These are phyloP conservation scores for Xerophyta viscosa DNA, from an alignment of 106 monocot species.

Conservation along the genomic window DNA sequence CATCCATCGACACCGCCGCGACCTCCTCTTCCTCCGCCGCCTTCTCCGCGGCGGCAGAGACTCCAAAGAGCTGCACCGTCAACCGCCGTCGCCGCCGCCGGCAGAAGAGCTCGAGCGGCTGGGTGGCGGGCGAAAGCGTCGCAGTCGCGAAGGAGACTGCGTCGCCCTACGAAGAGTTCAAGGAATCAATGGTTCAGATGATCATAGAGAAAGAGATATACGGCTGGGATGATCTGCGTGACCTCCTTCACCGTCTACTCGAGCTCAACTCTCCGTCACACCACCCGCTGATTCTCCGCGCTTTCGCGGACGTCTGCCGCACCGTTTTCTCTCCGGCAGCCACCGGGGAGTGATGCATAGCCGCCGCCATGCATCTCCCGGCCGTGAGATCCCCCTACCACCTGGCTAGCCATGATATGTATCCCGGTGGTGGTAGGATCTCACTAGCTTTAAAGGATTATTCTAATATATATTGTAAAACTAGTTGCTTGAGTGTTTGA, in stretches of 20 bases:
- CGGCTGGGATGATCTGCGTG: constrained; percentile 10
- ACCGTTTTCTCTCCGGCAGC: constrained; percentile 15
- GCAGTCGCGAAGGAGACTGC: constrained; percentile 16
- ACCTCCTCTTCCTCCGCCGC: constrained; percentile 2
- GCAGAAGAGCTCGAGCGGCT: not conserved
- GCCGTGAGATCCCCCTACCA: constrained; percentile 2
- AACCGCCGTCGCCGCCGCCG: too few relatives aligned
- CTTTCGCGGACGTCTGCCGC: constrained; percentile 41
- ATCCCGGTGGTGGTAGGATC: too few relatives aligned
- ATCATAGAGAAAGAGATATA: constrained; percentile 23
- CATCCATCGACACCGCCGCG: not conserved
- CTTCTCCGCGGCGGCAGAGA: not conserved
- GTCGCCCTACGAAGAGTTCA: constrained; percentile 18
- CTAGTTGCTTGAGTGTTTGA: too few relatives aligned
- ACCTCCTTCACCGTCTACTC: constrained; percentile 15
- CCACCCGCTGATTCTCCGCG: constrained; percentile 28
- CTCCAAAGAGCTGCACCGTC: not conserved
- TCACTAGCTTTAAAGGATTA: too few relatives aligned
- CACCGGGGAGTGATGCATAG: not conserved
- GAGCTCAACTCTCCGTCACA: constrained; percentile 23
- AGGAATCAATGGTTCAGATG: constrained; percentile 23
- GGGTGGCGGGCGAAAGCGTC: constrained; percentile 7
- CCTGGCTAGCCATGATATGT: too few relatives aligned
- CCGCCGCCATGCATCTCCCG: too few relatives aligned
- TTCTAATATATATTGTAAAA: too few relatives aligned